A percentile compares a stretch with the other conserved stretches of the same genome.
These are phyloP conservation scores for Cladosporium cucumerinum DNA, from an alignment of 2,329 filamentous ascomycete genomes.

Conservation along the genomic window DNA sequence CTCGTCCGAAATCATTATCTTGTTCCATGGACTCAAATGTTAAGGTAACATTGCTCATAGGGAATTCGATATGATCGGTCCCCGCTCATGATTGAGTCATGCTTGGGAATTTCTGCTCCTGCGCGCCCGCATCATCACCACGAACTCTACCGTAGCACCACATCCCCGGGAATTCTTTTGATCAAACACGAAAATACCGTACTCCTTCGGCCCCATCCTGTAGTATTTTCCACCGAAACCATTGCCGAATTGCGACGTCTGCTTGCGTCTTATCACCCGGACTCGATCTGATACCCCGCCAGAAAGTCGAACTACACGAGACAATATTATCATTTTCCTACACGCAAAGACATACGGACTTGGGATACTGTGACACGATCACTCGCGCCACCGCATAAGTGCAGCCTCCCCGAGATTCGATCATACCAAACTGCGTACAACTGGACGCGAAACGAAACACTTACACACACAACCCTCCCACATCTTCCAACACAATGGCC, in stretches of 20 bases:
- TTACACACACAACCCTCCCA: neutral
- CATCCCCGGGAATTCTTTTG: neutral
- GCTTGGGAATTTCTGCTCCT: neutral
- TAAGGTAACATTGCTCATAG: neutral
- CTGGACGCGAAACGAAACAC: neutral
- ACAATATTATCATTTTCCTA: neutral
- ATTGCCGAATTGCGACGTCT: neutral
- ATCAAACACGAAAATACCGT: neutral
- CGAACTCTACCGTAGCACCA: neutral
- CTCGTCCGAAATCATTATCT: too few species aligned
- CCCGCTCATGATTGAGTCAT: neutral
- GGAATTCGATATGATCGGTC: neutral
- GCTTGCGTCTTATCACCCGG: neutral
- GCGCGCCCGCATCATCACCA: neutral
- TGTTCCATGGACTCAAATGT: too few species aligned
- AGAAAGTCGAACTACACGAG: neutral
- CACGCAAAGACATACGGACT: neutral
- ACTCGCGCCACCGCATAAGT: neutral
- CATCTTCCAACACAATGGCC: conserved; percentile 2
- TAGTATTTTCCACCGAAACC: neutral
- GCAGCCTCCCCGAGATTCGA: neutral
- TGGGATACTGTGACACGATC: neutral
- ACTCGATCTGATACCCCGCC: conserved; percentile 5
- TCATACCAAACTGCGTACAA: neutral
- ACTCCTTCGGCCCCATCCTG: neutral